These are phyloP conservation scores for Globisporangium solare DNA, from an alignment of 352 stramenopile species.

Conservation along the genomic window DNA sequence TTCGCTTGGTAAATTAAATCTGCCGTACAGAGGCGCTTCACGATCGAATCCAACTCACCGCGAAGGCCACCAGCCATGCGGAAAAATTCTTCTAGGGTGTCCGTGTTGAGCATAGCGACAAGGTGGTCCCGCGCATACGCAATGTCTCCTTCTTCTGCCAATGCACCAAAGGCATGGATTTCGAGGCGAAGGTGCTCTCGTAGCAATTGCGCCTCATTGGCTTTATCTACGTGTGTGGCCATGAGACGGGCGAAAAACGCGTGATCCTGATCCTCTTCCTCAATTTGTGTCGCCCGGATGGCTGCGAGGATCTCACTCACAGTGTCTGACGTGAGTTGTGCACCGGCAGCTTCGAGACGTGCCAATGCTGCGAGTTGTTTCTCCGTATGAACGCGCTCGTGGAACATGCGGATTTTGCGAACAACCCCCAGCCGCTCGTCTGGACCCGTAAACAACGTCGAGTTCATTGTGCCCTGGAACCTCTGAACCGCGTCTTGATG, in stretches of 20 bases:
- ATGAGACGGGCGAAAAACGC: constrained; percentile 51
- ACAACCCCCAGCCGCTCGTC: constrained; percentile 52
- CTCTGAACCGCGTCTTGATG: constrained; percentile 66
- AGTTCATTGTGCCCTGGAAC: constrained; percentile 59
- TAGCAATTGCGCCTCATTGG: constrained; percentile 24
- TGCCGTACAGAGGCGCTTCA: constrained; percentile 49
- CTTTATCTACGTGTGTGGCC: constrained; percentile 34
- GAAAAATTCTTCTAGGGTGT: constrained; percentile 80
- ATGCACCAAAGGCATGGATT: constrained; percentile 58
- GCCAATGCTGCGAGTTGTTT: constrained; percentile 42
- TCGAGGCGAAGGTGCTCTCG: constrained; percentile 49
- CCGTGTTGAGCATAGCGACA: constrained; percentile 30
- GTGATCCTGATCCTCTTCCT: constrained; percentile 66
- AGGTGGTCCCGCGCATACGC: constrained; percentile 24
- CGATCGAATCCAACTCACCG: constrained; percentile 60
- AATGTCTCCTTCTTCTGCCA: constrained; percentile 53
- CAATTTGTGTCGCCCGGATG: constrained; percentile 44
- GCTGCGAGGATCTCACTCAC: constrained; percentile 34
- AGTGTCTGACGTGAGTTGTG: constrained; percentile 35
- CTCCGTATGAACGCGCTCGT: constrained; percentile 46
- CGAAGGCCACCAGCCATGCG: constrained; percentile 71
- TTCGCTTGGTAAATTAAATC: constrained; percentile 81
- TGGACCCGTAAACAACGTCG: constrained; percentile 66
- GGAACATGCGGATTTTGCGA: constrained; percentile 39
- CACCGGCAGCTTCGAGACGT: constrained; percentile 35